Evolutionary conservation across 148 eudicot genomes (phyloP).

Genomic region (Vaccinium darrowii): DNA sequence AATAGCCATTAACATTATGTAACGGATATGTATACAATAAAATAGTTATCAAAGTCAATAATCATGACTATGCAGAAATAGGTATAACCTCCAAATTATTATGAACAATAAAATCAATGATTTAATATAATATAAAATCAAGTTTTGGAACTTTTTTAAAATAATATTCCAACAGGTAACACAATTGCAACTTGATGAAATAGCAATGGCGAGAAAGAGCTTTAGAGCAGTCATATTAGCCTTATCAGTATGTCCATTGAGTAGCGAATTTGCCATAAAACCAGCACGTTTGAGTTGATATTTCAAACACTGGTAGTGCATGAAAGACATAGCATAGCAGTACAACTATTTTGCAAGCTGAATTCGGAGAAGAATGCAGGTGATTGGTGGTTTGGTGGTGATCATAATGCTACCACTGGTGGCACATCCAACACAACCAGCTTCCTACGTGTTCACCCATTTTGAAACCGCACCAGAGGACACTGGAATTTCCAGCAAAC

Average conservation of each 20-base stretch:
- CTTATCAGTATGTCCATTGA: not conserved
- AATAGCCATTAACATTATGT: too few species aligned
- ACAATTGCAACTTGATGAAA: too few species aligned
- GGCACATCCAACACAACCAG: constrained; percentile 49
- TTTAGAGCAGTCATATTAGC: not conserved
- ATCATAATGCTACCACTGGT: constrained; percentile 67
- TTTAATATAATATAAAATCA: too few species aligned
- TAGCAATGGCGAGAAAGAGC: not conserved
- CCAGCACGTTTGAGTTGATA: not conserved
- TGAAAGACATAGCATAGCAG: not conserved
- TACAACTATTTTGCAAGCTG: not conserved
- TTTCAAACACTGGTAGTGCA: not conserved
- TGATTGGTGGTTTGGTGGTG: constrained; percentile 55
- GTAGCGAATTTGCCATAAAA: not conserved
- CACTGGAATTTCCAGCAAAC: constrained; percentile 48
- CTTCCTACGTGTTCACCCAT: constrained; percentile 57
- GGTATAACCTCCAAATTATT: too few species aligned
- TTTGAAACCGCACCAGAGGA: constrained; percentile 42
- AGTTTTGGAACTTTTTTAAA: too few species aligned
- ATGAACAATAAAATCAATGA: too few species aligned
- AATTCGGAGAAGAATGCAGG: constrained; percentile 24
- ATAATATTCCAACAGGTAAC: too few species aligned
- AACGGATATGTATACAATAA: too few species aligned
- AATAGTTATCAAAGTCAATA: too few species aligned
- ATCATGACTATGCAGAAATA: too few species aligned